Evolutionary conservation across 225 moss, liverwort and hornwort species (phyloP), one percentile per base, ranked within the genome.

Genomic region (Sphagnum contortum): DNA sequence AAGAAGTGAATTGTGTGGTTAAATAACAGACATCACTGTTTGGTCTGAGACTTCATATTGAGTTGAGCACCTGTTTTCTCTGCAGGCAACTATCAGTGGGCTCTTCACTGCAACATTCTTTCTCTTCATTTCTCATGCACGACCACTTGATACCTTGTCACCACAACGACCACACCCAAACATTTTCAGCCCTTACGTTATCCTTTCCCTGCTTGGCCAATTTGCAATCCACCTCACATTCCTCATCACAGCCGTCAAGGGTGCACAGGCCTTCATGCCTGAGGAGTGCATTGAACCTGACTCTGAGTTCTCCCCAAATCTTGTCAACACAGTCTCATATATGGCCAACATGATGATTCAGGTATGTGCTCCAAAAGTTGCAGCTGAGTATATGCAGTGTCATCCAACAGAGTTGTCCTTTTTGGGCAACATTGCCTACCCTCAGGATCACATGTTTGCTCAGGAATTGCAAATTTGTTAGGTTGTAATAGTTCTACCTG

Each of bases 321-420:
- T 98, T 10, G 96, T 98, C 71, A 98, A 98, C 71, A 98, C 96
- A 4, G 96, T 93, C 57, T 98, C 92, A 9, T 98, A 98, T 59
- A 98, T 91, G 96, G 68, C 96, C 63, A 98, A 98, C 71, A 93
- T 98, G 96, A 98, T 98, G 96, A 98, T 98, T 65, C 92, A 93
- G 89, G 84, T 81, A 68, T 7, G 50, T n/a, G 10, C 45, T 45
- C n/a, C 3, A 12, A 3, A 9, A 10, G 53, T 53, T 53, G 53
- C 10, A 53, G 29, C 29, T 29, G 29, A 29, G 29, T 29, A 29
- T 29, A 29, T 0, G 29, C 29, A 29, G 0, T 29, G 29, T 29
- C 29, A 29, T 29, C 29, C 29, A 29, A 29, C 29, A 29, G 29
- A 29, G 29, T 0, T 29, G 29, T 29, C 29, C 29, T 29, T 29